These are phyloP conservation scores for Phytophthora pluvialis DNA, from an alignment of 352 stramenopile species.

Conservation along the genomic window DNA sequence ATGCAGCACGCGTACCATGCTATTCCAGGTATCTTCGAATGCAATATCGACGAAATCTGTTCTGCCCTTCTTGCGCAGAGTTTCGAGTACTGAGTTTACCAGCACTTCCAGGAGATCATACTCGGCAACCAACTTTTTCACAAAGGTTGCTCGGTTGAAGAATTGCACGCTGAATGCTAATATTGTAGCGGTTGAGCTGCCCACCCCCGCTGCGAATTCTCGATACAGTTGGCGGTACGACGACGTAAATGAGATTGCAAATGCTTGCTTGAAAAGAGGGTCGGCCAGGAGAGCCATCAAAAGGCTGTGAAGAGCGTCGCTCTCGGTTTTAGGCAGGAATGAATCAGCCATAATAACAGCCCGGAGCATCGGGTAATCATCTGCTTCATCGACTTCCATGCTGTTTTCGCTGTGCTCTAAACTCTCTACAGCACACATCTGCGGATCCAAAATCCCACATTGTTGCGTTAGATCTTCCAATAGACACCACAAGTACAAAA, in stretches of 20 bases:
- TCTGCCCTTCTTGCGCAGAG: conserved; percentile 64
- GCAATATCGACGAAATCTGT: conserved; percentile 48
- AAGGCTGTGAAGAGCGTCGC: conserved; percentile 91
- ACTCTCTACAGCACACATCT: conserved; percentile 49
- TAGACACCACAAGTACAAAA: conserved; percentile 1
- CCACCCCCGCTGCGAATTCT: conserved; percentile 77
- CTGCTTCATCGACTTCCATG: conserved; percentile 46
- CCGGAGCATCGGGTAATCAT: conserved; percentile 68
- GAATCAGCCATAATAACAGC: conserved; percentile 87
- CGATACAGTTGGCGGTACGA: conserved; percentile 92
- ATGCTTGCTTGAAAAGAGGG: conserved; percentile 96
- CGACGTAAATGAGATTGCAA: conserved; percentile 95
- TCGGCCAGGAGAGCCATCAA: conserved; percentile 97
- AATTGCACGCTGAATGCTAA: conserved; percentile 97
- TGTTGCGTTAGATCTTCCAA: conserved; percentile 20
- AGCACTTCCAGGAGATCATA: conserved; percentile 81
- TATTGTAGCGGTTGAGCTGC: conserved; percentile 89
- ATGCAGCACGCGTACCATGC: conserved; percentile 49
- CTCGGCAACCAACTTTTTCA: conserved; percentile 82
- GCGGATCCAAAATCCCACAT: conserved; percentile 5
- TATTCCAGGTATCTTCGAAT: conserved; percentile 56
- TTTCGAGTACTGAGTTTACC: conserved; percentile 73
- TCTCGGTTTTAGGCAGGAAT: conserved; percentile 81
- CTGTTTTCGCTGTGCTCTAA: conserved; percentile 46
- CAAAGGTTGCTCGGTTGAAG: conserved; percentile 98